Evolutionary conservation across 2,329 filamentous ascomycete genomes (phyloP).

Genomic region (Triangularia setosa): DNA sequence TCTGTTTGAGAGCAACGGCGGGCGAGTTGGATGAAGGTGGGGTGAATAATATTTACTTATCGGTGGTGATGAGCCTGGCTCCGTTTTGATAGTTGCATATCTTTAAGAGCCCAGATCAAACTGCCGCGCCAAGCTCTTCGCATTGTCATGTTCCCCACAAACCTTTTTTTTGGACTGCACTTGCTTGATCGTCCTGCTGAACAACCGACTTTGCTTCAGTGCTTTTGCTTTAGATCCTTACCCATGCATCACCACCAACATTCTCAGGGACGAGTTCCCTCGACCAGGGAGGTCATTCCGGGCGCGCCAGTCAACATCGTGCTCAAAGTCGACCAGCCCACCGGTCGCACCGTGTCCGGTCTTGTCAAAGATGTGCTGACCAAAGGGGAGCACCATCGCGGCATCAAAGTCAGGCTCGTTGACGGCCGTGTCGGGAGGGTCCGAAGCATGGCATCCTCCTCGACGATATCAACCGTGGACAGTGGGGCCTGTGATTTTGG

Average conservation of each 20-base stretch:
- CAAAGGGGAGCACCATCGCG: conserved; percentile 68
- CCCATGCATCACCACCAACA: not conserved
- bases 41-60: not conserved
- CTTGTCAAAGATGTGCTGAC: conserved; percentile 66
- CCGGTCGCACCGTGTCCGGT: conserved; percentile 66
- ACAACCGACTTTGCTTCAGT: not conserved
- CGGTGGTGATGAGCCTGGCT: not conserved
- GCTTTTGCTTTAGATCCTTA: not conserved
- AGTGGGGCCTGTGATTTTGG: not conserved
- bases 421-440: conserved; percentile 73
- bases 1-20: not conserved
- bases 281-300: conserved; percentile 49
- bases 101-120: not conserved
- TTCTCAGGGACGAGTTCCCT: conserved; percentile 38
- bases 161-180: not conserved
- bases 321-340: conserved; percentile 71
- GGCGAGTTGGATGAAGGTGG: too few species aligned
- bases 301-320: conserved; percentile 68
- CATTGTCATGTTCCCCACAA: not conserved
- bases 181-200: not conserved
- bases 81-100: not conserved
- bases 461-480: conserved; percentile 13
- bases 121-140: not conserved
- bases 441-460: conserved; percentile 51
- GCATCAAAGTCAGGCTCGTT: conserved; percentile 71